Percentiles rank a stretch among this genome's conserved stretches.
Conservation (phyloP, 495 filamentous ascomycete species). For the Chlorociboria aeruginascens region DNA sequence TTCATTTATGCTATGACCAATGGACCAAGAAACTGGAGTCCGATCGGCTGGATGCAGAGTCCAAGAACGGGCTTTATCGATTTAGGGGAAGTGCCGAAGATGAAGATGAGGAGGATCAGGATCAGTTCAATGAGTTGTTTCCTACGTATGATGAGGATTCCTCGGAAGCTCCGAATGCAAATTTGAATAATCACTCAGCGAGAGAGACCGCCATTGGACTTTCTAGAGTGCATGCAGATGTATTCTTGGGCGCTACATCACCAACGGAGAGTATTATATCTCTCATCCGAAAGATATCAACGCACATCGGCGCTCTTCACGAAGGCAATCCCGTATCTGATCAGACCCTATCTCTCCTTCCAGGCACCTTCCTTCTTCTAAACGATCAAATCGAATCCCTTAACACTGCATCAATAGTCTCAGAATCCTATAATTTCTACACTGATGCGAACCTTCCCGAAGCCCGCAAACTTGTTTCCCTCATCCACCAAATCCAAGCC, state of each 20-base stretch:
- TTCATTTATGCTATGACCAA: slow-evolving; percentile 57
- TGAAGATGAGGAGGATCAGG: slow-evolving; percentile 61
- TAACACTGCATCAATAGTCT: slow-evolving; percentile 20
- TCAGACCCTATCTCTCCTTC: slow-evolving; percentile 39
- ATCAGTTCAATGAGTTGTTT: slow-evolving; percentile 69
- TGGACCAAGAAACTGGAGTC: slow-evolving; percentile 65
- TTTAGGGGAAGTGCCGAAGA: slow-evolving; percentile 67
- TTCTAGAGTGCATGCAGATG: slow-evolving; percentile 32
- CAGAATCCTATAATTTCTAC: slow-evolving; percentile 73
- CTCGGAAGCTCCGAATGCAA: background rate
- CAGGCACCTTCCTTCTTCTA: slow-evolving; percentile 53
- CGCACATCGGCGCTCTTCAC: slow-evolving; percentile 8
- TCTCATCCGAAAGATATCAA: slow-evolving; percentile 28
- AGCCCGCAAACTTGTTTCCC: slow-evolving; percentile 51
- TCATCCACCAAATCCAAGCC: slow-evolving; percentile 52
- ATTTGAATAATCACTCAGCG: slow-evolving; percentile 17
- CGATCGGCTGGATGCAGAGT: slow-evolving; percentile 59
- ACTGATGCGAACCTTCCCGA: slow-evolving; percentile 64
- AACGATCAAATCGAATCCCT: slow-evolving; percentile 44
- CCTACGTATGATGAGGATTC: slow-evolving; percentile 53
- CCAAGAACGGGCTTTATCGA: slow-evolving; percentile 63
- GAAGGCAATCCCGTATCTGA: background rate
- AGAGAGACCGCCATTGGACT: slow-evolving; percentile 34
- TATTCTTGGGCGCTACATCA: slow-evolving; percentile 30
- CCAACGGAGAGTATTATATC: slow-evolving; percentile 24